phyloP scores from a whole-genome alignment of 176 grass and related monocot species.

The Neostapfia colusana region DNA sequence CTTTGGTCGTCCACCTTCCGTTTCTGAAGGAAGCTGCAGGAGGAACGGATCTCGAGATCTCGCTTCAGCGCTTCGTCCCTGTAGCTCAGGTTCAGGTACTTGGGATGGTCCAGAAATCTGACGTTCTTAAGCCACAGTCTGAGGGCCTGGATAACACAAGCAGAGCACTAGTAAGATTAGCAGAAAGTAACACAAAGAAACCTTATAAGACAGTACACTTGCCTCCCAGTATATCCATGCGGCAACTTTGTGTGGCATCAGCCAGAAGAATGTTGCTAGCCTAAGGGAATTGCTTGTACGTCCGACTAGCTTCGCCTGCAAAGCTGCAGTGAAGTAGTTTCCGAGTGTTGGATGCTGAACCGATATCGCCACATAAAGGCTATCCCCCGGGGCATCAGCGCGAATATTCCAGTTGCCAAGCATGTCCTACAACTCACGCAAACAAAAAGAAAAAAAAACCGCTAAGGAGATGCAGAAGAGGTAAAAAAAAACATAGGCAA shows the following conservation, averaged over 20 bases:
- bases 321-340: constrained; percentile 79
- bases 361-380: constrained; percentile 71
- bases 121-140: constrained; percentile 85
- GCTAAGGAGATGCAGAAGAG: constrained; percentile 21
- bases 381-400: constrained; percentile 59
- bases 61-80: constrained; percentile 63
- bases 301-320: constrained; percentile 61
- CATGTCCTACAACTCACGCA: constrained; percentile 70
- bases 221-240: constrained; percentile 97
- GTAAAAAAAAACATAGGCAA: constrained; percentile 3
- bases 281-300: constrained; percentile 45
- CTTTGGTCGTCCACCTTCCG: constrained; percentile 17
- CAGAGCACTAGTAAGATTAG: background rate
- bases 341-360: constrained; percentile 82
- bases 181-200: background rate
- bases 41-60: constrained; percentile 45
- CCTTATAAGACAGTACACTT: constrained; percentile 19
- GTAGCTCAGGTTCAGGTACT: constrained; percentile 53
- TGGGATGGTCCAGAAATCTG: constrained; percentile 85
- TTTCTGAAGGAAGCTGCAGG: constrained; percentile 33
- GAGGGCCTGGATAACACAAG: constrained; percentile 57
- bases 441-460: constrained; percentile 20
- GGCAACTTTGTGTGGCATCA: constrained; percentile 93
- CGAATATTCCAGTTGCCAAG: constrained; percentile 74
- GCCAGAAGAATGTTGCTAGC: constrained; percentile 76